phyloP scores from a whole-genome alignment of 345 rosid genomes.

The Populus nigra region DNA sequence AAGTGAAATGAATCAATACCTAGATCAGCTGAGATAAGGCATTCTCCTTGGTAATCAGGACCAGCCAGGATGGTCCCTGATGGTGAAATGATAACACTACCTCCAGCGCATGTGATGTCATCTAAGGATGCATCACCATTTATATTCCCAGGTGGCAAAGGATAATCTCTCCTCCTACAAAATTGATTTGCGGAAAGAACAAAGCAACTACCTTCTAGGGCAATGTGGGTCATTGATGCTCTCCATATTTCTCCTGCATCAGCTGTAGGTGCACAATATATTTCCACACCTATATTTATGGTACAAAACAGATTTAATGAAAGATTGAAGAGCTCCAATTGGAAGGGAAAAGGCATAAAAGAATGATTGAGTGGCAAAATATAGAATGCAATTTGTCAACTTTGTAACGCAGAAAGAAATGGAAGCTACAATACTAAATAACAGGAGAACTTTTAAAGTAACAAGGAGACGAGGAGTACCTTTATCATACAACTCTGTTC shows the following conservation, averaged over 20 bases:
- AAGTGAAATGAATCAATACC: neutral
- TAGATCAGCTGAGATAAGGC: slow-evolving; percentile 25
- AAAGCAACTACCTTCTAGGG: slow-evolving; percentile 30
- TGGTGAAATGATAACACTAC: slow-evolving; percentile 29
- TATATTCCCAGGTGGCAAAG: neutral
- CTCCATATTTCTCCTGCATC: slow-evolving; percentile 20
- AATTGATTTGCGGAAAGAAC: slow-evolving; percentile 30
- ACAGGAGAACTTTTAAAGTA: neutral
- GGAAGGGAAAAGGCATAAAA: neutral
- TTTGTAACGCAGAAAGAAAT: neutral
- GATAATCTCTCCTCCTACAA: slow-evolving; percentile 17
- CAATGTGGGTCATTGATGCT: slow-evolving; percentile 21
- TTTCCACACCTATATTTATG: slow-evolving; percentile 21
- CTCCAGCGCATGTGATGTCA: slow-evolving; percentile 14
- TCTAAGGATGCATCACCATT: neutral
- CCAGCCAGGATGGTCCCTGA: slow-evolving; percentile 22
- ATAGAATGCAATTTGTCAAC: neutral
- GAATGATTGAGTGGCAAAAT: neutral
- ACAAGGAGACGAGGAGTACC: slow-evolving; percentile 6
- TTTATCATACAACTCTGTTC: slow-evolving; percentile 24
- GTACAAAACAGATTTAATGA: neutral
- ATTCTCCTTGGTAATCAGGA: slow-evolving; percentile 24
- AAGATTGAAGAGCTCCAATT: neutral
- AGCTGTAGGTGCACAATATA: slow-evolving; percentile 28
- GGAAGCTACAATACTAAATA: neutral